A percentile compares a stretch with the other conserved stretches of the same genome.
These are phyloP conservation scores for Pleurotus ostreatus DNA, from an alignment of 768 basidiomycete species.

Conservation along the genomic window DNA sequence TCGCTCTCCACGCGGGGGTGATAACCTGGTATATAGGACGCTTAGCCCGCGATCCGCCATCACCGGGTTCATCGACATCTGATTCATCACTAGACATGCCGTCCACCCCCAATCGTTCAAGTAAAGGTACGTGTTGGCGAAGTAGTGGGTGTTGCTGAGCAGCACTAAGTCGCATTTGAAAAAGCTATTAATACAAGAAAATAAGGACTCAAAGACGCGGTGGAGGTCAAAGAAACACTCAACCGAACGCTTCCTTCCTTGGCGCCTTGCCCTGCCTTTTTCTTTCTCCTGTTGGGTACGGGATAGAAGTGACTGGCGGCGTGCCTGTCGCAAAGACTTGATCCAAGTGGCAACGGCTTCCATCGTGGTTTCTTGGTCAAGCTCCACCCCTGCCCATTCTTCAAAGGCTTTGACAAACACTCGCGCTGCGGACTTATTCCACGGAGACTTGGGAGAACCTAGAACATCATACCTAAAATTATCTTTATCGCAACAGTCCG, in stretches of 20 bases:
- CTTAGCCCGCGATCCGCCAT: no score
- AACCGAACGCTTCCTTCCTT: no score
- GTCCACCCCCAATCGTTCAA: constrained; percentile 16
- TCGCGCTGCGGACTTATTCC: constrained; percentile 5
- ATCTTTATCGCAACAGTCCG: background rate
- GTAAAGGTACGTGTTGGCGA: constrained; percentile 12
- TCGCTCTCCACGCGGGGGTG: constrained; percentile 14
- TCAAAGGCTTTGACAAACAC: background rate
- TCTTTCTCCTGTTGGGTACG: no score
- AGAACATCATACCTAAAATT: constrained; percentile 6
- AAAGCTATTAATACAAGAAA: background rate
- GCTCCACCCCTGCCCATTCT: background rate
- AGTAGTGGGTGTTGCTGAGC: constrained; percentile 8
- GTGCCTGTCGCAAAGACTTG: background rate
- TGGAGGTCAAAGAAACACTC: background rate
- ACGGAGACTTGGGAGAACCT: constrained; percentile 3
- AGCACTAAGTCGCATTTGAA: constrained; percentile 6
- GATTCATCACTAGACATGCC: constrained; percentile 24
- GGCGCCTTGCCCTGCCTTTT: no score
- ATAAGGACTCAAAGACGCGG: no score
- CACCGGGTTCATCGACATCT: constrained; percentile 6
- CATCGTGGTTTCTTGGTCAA: background rate
- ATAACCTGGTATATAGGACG: constrained; percentile 10
- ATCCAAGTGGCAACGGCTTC: background rate
- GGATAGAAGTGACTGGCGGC: background rate